These are phyloP conservation scores for Fusarium sp. DNA, from an alignment of 2,329 filamentous ascomycete genomes.

Conservation along the genomic window DNA sequence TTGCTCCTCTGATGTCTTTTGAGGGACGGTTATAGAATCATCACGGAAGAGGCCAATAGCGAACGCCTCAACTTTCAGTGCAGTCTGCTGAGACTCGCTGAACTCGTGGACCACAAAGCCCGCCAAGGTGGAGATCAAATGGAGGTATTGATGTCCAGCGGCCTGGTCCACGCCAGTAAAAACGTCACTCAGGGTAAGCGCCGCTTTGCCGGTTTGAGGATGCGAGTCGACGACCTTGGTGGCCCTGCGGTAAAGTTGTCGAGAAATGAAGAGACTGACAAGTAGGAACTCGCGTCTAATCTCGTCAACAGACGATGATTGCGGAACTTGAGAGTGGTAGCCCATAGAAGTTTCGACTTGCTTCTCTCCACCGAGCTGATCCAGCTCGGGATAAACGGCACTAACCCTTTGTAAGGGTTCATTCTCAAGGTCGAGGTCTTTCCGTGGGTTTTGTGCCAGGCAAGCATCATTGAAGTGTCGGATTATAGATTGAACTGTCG, in stretches of 20 bases:
- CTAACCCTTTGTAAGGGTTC: conserved; percentile 40
- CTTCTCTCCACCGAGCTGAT: conserved; percentile 26
- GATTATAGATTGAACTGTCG: conserved; percentile 51
- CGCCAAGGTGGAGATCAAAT: conserved; percentile 51
- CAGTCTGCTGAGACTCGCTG: conserved; percentile 51
- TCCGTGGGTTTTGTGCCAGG: conserved; percentile 37
- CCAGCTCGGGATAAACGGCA: conserved; percentile 47
- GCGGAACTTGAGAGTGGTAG: conserved; percentile 3
- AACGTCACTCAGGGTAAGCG: conserved; percentile 49
- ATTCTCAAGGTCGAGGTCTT: conserved; percentile 29
- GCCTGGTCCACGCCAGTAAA: conserved; percentile 44
- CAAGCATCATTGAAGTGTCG: conserved; percentile 58
- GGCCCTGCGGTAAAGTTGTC: conserved; percentile 56
- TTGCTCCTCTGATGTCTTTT: conserved; percentile 15
- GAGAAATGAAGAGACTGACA: conserved; percentile 52
- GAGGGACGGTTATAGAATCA: conserved; percentile 40
- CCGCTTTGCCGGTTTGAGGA: conserved; percentile 26
- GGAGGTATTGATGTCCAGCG: conserved; percentile 51
- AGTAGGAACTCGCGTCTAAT: conserved; percentile 54
- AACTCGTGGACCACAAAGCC: conserved; percentile 53
- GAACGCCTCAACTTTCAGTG: conserved; percentile 48
- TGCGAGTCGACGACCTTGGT: conserved; percentile 46
- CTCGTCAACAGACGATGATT: conserved; percentile 42
- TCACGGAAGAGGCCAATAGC: conserved; percentile 54
- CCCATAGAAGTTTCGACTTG: background rate